Percentiles rank a stretch among this genome's conserved stretches.
Evolutionary conservation across 495 filamentous ascomycete species (phyloP).

Genomic region (Cercophora sp.): DNA sequence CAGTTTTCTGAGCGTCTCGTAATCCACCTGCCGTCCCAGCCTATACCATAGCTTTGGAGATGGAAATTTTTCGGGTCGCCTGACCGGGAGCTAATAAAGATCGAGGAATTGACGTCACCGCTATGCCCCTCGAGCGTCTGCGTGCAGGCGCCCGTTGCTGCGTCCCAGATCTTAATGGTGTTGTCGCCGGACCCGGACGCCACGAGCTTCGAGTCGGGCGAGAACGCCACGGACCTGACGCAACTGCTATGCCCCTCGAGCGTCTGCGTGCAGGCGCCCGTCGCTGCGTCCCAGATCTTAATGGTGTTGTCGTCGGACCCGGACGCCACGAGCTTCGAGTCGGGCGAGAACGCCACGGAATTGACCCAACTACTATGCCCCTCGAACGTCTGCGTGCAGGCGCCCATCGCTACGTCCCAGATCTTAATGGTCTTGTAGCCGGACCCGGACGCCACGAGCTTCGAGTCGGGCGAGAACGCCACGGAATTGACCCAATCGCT

Average conservation of each 20-base stretch:
- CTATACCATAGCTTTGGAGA: background rate
- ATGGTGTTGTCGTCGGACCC: conserved; percentile 29
- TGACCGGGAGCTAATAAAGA: conserved; percentile 10
- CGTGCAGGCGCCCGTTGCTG: conserved; percentile 16
- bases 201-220: conserved; percentile 15
- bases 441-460: background rate
- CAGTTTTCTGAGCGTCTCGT: conserved; percentile 21
- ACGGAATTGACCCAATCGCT: conserved; percentile 7
- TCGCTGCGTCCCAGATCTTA: conserved; percentile 22
- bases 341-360: conserved; percentile 16
- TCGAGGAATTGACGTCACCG: conserved; percentile 1
- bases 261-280: conserved; percentile 15
- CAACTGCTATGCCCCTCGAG: conserved; percentile 1
- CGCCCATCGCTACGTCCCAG: background rate
- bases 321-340: conserved; percentile 25
- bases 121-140: conserved; percentile 16
- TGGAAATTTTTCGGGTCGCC: background rate
- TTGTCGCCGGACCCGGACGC: conserved; percentile 29
- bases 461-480: conserved; percentile 8
- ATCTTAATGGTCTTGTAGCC: conserved; percentile 1
- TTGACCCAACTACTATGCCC: conserved; percentile 23
- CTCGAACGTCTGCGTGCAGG: conserved; percentile 16
- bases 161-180: conserved; percentile 38
- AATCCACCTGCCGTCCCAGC: conserved; percentile 25
- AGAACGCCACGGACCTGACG: conserved; percentile 8